Evolutionary conservation across 176 grass and related monocot species (phyloP), one percentile per base, ranked within the genome.

Genomic region (Eleusine coracana): DNA sequence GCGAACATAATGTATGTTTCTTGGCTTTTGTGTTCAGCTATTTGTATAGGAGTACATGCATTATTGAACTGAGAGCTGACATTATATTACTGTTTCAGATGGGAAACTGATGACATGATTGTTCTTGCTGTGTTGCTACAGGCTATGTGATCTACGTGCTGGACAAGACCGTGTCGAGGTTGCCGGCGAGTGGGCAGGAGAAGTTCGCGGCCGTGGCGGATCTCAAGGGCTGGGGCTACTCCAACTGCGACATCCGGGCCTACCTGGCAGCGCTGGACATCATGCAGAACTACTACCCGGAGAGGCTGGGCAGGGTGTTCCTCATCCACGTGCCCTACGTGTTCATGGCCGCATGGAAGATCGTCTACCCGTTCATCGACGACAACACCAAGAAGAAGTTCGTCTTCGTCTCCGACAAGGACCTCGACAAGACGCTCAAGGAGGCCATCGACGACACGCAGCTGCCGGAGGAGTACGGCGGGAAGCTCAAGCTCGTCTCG

Each of bases 281-380:
- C 70, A 90, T 97, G 87, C 95, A 97, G 90, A 92, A 73, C 52
- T 89, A 80, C 66, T 94, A 97, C 79, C 92, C 92, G 1, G 95
- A 97, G 84, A 80, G 90, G 3, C 84, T 97, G 0, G 90, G 83
- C 2, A 66, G 89, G 20, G 90, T 89, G 5, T 78, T 94, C 75
- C 61, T 94, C 5, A 27, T 97, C 67, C 80, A 92, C 73, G 95
- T 91, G 12, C 92, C 95, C 3, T 88, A 86, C 64, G 14, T 97
- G 0, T 97, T 97, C 95, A 92, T 94, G 95, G 89, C 85, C 9
- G 92, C 90, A 0, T 97, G 95, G 95, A 97, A 94, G 92, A 84
- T 89, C 11, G 70, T 97, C 39, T 94, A 89, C 81, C 95, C 95
- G 0, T 92, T 97, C 71, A 97, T 97, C 38, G 95, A 97, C 45